Evolutionary conservation across 2,329 filamentous ascomycete species (phyloP).

Genomic region (Xylariales sp.): DNA sequence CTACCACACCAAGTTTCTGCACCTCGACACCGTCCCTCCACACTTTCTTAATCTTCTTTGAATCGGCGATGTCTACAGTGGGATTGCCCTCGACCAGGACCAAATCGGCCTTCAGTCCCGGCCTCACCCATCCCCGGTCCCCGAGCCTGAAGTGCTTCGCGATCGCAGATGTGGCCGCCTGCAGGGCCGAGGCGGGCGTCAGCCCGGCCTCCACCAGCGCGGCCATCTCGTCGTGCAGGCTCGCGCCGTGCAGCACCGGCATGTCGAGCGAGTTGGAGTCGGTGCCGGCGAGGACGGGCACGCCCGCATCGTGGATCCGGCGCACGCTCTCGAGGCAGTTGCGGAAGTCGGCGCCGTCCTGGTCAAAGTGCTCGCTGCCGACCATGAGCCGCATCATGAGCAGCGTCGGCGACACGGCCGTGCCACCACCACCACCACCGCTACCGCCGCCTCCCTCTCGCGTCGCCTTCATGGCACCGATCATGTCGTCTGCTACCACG

Average conservation of each 20-base stretch:
- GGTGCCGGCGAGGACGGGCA: constrained; percentile 25
- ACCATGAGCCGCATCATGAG: constrained; percentile 15
- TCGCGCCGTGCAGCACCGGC: constrained; percentile 15
- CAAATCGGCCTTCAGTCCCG: background rate
- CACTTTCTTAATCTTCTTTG: background rate
- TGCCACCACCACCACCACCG: no score
- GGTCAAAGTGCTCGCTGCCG: constrained; percentile 13
- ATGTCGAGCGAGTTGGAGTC: constrained; percentile 15
- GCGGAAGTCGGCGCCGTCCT: constrained; percentile 14
- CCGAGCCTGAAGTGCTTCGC: background rate
- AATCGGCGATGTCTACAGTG: background rate
- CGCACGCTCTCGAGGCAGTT: constrained; percentile 17
- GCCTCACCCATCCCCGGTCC: background rate
- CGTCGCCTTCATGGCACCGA: no score
- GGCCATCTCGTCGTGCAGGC: constrained; percentile 21
- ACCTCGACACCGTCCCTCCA: background rate
- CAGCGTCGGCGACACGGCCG: constrained; percentile 22
- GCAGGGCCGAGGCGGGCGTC: constrained; percentile 12
- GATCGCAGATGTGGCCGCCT: background rate
- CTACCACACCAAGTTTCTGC: no score
- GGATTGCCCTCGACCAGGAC: background rate
- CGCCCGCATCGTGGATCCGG: constrained; percentile 19
- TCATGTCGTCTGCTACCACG: constrained; percentile 12
- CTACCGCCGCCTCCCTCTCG: no score
- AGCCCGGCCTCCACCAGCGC: constrained; percentile 18